Evolutionary conservation across 352 stramenopile genomes (phyloP).

Genomic region (Blastocystis sp.): DNA sequence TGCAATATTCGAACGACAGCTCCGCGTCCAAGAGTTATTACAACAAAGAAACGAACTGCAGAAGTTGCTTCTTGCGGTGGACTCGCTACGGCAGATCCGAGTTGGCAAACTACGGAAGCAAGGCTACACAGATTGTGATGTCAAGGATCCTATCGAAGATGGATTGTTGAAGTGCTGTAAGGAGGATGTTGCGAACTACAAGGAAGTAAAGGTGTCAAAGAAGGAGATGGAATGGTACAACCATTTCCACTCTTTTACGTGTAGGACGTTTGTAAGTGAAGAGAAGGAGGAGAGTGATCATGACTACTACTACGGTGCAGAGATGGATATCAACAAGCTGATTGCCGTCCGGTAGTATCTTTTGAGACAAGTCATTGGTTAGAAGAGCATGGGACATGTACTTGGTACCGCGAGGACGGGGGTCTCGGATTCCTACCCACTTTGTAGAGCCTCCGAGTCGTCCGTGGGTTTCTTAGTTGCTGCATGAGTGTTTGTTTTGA

Average conservation of each 20-base stretch:
- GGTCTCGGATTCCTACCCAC: conserved; percentile 44
- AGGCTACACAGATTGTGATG: not conserved
- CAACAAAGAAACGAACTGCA: not conserved
- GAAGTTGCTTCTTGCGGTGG: conserved; percentile 5
- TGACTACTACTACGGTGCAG: conserved; percentile 16
- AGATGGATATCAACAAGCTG: conserved; percentile 41
- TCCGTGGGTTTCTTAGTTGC: not conserved
- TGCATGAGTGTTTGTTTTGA: not conserved
- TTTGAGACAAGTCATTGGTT: not conserved
- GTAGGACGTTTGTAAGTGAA: conserved; percentile 3
- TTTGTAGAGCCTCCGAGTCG: conserved; percentile 22
- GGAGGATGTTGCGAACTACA: conserved; percentile 3
- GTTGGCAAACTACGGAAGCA: not conserved
- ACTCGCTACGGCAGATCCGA: not conserved
- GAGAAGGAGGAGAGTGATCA: conserved; percentile 34
- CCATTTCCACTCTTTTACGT: not conserved
- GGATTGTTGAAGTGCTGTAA: not conserved
- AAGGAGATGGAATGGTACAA: conserved; percentile 24
- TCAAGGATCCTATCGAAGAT: not conserved
- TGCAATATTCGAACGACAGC: conserved; percentile 9
- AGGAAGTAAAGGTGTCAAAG: not conserved
- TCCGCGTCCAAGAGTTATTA: not conserved
- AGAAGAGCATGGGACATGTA: conserved; percentile 41
- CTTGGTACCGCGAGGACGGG: not conserved
- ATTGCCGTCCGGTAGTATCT: conserved; percentile 6